Conservation (phyloP, 2,329 filamentous ascomycete species). For the Colletotrichum liriopes region DNA sequence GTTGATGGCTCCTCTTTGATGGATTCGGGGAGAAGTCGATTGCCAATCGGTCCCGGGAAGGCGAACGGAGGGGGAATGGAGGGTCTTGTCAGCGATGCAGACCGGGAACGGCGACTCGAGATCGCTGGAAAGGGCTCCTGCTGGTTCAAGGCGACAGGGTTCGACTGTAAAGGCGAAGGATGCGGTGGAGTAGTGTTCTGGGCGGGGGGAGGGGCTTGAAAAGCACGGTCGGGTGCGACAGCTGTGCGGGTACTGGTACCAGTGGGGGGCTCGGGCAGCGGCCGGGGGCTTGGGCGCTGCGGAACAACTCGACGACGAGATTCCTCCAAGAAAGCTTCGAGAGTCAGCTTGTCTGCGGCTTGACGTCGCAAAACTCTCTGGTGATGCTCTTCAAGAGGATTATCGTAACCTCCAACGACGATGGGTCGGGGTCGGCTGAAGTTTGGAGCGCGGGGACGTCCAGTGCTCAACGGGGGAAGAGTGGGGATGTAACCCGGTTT, state of each 20-base stretch:
- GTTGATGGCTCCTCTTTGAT: conserved; percentile 17
- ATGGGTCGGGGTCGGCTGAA: conserved; percentile 40
- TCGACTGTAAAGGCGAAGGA: conserved; percentile 40
- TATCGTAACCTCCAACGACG: conserved; percentile 41
- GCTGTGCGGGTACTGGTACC: conserved; percentile 9
- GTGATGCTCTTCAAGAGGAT: conserved; percentile 32
- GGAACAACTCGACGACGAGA: conserved; percentile 6
- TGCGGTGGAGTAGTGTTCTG: conserved; percentile 36
- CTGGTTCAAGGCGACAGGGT: conserved; percentile 37
- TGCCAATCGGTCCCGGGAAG: neutral
- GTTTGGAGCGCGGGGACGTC: conserved; percentile 21
- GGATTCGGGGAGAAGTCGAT: conserved; percentile 14
- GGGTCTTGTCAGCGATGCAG: conserved; percentile 31
- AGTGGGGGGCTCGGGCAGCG: conserved; percentile 38
- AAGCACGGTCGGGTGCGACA: conserved; percentile 24
- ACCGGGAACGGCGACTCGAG: conserved; percentile 33
- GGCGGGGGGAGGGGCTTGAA: conserved; percentile 35
- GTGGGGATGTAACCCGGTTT: conserved; percentile 36
- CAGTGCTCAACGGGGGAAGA: conserved; percentile 29
- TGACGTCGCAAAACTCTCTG: conserved; percentile 37
- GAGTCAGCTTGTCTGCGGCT: conserved; percentile 6
- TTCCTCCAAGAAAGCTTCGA: conserved; percentile 18
- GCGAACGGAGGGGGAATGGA: conserved; percentile 4
- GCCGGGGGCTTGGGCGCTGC: conserved; percentile 15
- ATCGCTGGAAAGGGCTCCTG: conserved; percentile 29